Base-by-base conservation (phyloP, 208 protist species). In the Naegleria gruberi region DNA sequence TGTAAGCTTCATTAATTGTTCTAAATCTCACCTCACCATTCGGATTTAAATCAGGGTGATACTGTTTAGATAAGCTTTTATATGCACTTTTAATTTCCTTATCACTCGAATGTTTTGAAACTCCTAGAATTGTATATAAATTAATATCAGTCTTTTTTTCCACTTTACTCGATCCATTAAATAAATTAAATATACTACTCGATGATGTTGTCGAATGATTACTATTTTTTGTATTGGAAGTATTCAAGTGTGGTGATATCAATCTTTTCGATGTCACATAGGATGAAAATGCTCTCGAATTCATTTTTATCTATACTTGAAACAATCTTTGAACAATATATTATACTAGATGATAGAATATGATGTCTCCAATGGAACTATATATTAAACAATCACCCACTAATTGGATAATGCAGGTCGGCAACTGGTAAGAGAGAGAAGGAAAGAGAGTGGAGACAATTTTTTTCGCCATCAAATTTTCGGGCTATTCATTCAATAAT, bases 31-130 rank as follows among this genome's bases (percentile, higher is more conserved):
- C 92, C 23, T 95, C 95, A n/a, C 95, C 95, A 85, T 96, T 92
- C 0, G 96, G 96, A 91, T 97, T 97, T 85, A 96, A 96, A 91
- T 97, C 96, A 23, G 96, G 96, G 90, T 97, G 96, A 34, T 96
- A 93, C 91, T 95, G 91, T 19, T 96, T 91, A 30, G 95, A 95
- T 89, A 95, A 95, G 17, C 93, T 43, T 90, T 96, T 96, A 94
- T 96, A 97, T 8, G 96, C 96, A 45, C 94, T 92, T 34, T 94
- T 94, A 83, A 97, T 96, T 42, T 94, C 94, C 87, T 96, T 94
- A 55, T 93, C 82, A 55, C 43, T 55, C 1, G 26, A 55, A 41
- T 26, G 23, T 55, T 55, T 55, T 10, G 12, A 45, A 5, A 87
- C 26, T 30, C 82, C 82, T 0, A 87, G n/a, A 34, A 87, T 34